Evolutionary conservation across 768 basidiomycete species (phyloP).

Genomic region (Termitomyces sp.): DNA sequence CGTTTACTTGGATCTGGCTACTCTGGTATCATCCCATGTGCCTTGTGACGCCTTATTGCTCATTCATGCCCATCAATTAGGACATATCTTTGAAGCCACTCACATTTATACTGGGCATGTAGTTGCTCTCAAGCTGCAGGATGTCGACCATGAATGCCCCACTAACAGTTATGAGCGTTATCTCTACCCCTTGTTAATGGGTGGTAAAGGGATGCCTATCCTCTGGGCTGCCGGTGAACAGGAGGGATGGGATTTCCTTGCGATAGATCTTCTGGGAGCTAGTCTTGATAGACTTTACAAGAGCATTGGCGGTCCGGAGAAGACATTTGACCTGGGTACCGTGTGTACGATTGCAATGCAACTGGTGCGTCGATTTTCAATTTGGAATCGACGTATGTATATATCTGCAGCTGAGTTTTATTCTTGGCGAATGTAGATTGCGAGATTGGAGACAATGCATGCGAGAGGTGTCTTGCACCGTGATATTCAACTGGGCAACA

Average conservation of each 20-base stretch:
- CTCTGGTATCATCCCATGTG: conserved; percentile 47
- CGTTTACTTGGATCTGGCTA: conserved; percentile 68
- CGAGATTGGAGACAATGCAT: conserved; percentile 76
- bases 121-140: conserved; percentile 77
- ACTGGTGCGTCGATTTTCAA: conserved; percentile 46
- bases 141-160: conserved; percentile 67
- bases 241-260: conserved; percentile 66
- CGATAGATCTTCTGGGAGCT: conserved; percentile 70
- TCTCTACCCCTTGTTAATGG: conserved; percentile 69
- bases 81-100: conserved; percentile 65
- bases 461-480: conserved; percentile 68
- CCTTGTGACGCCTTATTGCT: neutral
- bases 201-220: conserved; percentile 69
- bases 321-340: conserved; percentile 64
- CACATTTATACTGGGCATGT: conserved; percentile 53
- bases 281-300: conserved; percentile 65
- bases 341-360: conserved; percentile 77
- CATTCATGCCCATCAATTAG: conserved; percentile 29
- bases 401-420: conserved; percentile 2
- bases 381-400: neutral
- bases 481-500: conserved; percentile 80
- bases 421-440: conserved; percentile 43
- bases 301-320: conserved; percentile 43
- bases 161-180: conserved; percentile 70
- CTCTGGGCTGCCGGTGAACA: conserved; percentile 62